Conservation (phyloP, 108 stramenopile genomes). For the Nitzschia sp. region DNA sequence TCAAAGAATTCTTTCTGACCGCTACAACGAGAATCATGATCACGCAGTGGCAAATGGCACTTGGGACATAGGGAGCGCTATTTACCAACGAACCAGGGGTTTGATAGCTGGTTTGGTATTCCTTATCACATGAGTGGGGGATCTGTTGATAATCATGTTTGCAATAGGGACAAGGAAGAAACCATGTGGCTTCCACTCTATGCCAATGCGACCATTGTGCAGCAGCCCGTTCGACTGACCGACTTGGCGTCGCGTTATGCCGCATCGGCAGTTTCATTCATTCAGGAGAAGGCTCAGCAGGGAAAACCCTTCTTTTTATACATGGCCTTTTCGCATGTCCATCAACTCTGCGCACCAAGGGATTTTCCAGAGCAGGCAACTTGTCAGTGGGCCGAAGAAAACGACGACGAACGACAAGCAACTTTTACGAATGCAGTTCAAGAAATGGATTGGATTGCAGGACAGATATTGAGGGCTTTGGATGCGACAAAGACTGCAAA, state of each 20-base stretch:
- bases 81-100: slow-evolving; percentile 75
- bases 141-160: slow-evolving; percentile 58
- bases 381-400: slow-evolving; percentile 62
- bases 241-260: slow-evolving; percentile 52
- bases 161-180: slow-evolving; percentile 42
- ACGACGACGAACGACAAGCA: slow-evolving; percentile 25
- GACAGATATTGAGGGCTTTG: slow-evolving; percentile 39
- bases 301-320: slow-evolving; percentile 64
- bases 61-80: slow-evolving; percentile 57
- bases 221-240: slow-evolving; percentile 61
- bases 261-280: slow-evolving; percentile 32
- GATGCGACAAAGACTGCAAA: slow-evolving; percentile 27
- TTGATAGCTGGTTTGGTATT: slow-evolving; percentile 80
- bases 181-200: slow-evolving; percentile 73
- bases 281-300: slow-evolving; percentile 4
- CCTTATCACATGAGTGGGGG: slow-evolving; percentile 80
- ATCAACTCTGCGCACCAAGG: slow-evolving; percentile 69
- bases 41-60: slow-evolving; percentile 74
- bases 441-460: slow-evolving; percentile 77
- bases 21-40: neutral
- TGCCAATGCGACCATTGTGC: slow-evolving; percentile 44
- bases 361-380: slow-evolving; percentile 34
- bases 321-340: slow-evolving; percentile 68
- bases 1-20: neutral
- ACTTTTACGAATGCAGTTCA: slow-evolving; percentile 64